Conservation (phyloP, 2,329 filamentous ascomycete genomes). For the Fusarium sterilihyphosum region DNA sequence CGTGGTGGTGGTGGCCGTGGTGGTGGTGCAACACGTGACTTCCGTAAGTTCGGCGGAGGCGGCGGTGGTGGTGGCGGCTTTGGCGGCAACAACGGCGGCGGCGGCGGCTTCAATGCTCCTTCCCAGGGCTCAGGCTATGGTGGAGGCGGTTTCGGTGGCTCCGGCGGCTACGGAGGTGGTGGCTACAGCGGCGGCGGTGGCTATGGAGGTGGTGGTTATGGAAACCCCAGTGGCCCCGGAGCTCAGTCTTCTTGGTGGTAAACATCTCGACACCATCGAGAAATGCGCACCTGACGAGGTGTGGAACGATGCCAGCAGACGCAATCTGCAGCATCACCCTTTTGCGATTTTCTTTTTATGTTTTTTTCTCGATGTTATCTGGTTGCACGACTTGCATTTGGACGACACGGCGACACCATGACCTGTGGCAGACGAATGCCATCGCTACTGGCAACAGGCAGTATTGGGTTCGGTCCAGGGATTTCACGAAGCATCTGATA, state of each 20-base stretch:
- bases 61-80: conserved; percentile 54
- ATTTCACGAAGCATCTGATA: conserved; percentile 57
- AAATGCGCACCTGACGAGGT: conserved; percentile 17
- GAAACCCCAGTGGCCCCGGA: conserved; percentile 76
- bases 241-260: conserved; percentile 78
- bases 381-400: conserved; percentile 46
- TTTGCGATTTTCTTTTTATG: conserved; percentile 40
- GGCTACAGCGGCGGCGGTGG: conserved; percentile 55
- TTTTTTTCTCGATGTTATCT: conserved; percentile 41
- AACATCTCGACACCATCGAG: conserved; percentile 41
- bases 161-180: conserved; percentile 71
- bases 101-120: conserved; percentile 46
- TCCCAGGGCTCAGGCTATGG: conserved; percentile 53
- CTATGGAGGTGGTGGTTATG: conserved; percentile 58
- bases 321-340: conserved; percentile 29
- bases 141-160: conserved; percentile 59
- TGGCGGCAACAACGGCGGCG: conserved; percentile 55
- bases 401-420: conserved; percentile 56
- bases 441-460: conserved; percentile 48
- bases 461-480: conserved; percentile 48
- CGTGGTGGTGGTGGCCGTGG: conserved; percentile 63
- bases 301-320: conserved; percentile 35
- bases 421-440: conserved; percentile 50
- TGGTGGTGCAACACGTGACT: conserved; percentile 82
- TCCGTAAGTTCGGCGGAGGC: conserved; percentile 75